Conservation (phyloP, 2,329 filamentous ascomycete genomes). For the Cladobotryum protrusum region DNA sequence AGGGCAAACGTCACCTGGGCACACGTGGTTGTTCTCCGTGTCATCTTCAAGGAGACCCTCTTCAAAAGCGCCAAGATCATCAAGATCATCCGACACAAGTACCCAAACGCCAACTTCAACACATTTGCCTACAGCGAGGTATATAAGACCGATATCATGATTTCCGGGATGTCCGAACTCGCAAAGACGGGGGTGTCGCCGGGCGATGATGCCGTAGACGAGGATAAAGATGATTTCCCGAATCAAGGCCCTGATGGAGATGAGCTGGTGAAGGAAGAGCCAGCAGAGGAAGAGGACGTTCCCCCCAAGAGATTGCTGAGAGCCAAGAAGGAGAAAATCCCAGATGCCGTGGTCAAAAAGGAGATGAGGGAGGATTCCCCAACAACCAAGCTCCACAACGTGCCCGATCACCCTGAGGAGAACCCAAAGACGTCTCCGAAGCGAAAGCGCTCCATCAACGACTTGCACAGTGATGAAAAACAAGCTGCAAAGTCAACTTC, state of each 20-base stretch:
- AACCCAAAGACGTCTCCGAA: too few species aligned
- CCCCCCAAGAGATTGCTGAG: too few species aligned
- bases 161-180: neutral
- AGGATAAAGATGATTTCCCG: neutral
- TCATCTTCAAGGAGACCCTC: constrained; percentile 8
- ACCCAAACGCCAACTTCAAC: constrained; percentile 5
- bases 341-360: too few species aligned
- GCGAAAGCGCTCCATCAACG: too few species aligned
- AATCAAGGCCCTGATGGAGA: neutral
- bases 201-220: neutral
- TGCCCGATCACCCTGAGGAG: too few species aligned
- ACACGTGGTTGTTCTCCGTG: constrained; percentile 1
- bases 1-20: constrained; percentile 9
- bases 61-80: constrained; percentile 5
- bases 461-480: too few species aligned
- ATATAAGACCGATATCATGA: neutral
- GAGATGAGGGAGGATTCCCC: too few species aligned
- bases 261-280: neutral
- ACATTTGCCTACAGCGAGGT: neutral
- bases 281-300: neutral
- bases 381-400: too few species aligned
- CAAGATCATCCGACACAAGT: neutral
- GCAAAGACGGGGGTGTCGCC: neutral
- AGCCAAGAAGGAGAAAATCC: too few species aligned
- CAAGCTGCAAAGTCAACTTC: too few species aligned